A percentile compares a stretch with the other conserved stretches of the same genome.
phyloP scores from a whole-genome alignment of 1,284 basidiomycete genomes.

The Tilletia horrida region DNA sequence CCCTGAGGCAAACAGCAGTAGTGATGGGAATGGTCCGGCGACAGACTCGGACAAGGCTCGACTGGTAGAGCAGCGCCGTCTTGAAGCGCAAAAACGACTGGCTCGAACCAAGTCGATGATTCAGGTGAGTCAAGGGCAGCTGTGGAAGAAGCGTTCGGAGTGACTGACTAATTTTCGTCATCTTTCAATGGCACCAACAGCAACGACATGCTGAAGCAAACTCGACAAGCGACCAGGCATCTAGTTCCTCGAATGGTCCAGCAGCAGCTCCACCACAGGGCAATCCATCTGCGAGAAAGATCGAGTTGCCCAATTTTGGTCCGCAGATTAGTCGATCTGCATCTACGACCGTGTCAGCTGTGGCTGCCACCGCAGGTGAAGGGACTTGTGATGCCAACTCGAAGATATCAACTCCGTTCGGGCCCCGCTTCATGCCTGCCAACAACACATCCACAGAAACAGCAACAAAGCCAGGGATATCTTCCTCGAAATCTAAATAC shows the following conservation, averaged over 20 bases:
- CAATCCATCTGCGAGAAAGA: neutral
- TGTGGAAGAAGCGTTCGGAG: too few species aligned
- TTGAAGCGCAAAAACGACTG: conserved; percentile 13
- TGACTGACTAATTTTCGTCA: too few species aligned
- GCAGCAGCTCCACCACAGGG: neutral
- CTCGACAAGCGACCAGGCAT: neutral
- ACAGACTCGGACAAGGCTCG: neutral
- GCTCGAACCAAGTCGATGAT: conserved; percentile 13
- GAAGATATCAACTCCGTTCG: neutral
- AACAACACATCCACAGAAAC: neutral
- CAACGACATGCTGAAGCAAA: neutral
- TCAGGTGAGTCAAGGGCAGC: too few species aligned
- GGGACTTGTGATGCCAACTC: neutral
- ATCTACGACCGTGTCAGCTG: neutral
- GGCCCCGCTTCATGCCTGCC: neutral
- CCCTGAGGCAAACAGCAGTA: too few species aligned
- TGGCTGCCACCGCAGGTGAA: neutral
- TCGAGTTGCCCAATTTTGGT: conserved; percentile 4
- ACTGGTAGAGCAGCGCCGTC: neutral
- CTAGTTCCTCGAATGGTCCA: neutral
- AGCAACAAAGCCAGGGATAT: neutral
- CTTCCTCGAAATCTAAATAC: neutral
- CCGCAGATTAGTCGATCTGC: neutral
- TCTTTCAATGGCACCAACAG: too few species aligned
- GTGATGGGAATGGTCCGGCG: neutral